A percentile compares a stretch with the other conserved stretches of the same genome.
Conservation (phyloP, 306 rosid species). For the Dryas octopetala region DNA sequence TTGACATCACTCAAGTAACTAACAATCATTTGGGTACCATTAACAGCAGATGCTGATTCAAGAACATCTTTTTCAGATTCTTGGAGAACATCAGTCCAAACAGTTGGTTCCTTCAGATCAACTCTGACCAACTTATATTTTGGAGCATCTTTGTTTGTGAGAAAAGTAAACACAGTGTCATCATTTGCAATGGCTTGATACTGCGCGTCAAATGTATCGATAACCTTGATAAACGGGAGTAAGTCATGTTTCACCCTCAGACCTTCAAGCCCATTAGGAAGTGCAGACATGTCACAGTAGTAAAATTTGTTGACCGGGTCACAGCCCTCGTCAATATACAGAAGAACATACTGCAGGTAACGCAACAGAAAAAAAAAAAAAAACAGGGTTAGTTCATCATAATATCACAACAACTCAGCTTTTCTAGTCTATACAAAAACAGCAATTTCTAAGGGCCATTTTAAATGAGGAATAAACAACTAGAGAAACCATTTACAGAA, state of each 20-base stretch:
- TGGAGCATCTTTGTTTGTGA: slow-evolving; percentile 90
- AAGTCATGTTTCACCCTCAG: slow-evolving; percentile 53
- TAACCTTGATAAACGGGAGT: slow-evolving; percentile 70
- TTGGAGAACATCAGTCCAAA: slow-evolving; percentile 68
- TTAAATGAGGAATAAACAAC: background rate
- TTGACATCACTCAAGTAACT: slow-evolving; percentile 92
- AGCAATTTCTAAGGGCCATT: background rate
- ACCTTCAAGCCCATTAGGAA: slow-evolving; percentile 72
- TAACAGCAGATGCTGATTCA: slow-evolving; percentile 70
- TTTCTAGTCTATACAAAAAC: background rate
- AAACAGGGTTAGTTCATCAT: background rate
- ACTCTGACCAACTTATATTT: slow-evolving; percentile 79
- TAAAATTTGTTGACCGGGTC: slow-evolving; percentile 90
- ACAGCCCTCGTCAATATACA: slow-evolving; percentile 66
- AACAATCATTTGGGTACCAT: slow-evolving; percentile 71
- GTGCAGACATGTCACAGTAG: slow-evolving; percentile 69
- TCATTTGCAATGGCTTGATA: slow-evolving; percentile 75
- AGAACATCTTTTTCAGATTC: slow-evolving; percentile 86
- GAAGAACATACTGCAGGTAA: slow-evolving; percentile 61
- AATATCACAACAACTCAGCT: background rate
- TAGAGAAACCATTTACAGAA: background rate
- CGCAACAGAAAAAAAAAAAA: slow-evolving; percentile 3
- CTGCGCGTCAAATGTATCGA: slow-evolving; percentile 73
- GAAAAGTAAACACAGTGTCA: slow-evolving; percentile 69
- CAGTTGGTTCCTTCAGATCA: slow-evolving; percentile 72